A percentile compares a stretch with the other conserved stretches of the same genome.
phyloP scores from a whole-genome alignment of 768 basidiomycete genomes.

The Sporobolomyces pararoseus region DNA sequence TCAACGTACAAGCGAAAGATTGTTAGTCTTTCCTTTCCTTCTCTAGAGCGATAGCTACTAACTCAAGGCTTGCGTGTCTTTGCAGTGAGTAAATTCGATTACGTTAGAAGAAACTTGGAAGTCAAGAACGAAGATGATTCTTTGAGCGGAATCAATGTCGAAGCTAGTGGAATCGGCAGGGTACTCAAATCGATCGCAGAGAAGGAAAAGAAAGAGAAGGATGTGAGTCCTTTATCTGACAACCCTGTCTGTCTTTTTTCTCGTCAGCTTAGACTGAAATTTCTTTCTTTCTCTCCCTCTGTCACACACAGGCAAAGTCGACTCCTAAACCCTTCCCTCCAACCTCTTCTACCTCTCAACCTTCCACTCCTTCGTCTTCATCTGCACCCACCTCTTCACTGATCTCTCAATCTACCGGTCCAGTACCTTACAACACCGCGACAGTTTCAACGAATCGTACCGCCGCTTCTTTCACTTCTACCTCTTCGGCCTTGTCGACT shows the following conservation, averaged over 20 bases:
- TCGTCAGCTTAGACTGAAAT: too few species aligned
- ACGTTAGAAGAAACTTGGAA: slow-evolving; percentile 50
- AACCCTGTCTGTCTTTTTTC: too few species aligned
- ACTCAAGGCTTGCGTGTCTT: too few species aligned
- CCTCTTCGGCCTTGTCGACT: slow-evolving; percentile 74
- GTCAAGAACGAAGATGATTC: slow-evolving; percentile 29
- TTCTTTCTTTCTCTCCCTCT: too few species aligned
- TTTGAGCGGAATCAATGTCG: slow-evolving; percentile 52
- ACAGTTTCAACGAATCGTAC: slow-evolving; percentile 65
- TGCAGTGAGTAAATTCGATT: slow-evolving; percentile 52
- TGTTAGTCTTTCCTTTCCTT: too few species aligned
- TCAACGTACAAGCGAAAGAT: slow-evolving; percentile 30
- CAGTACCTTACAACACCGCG: slow-evolving; percentile 60
- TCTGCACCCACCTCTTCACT: slow-evolving; percentile 50
- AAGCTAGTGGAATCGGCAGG: slow-evolving; percentile 44
- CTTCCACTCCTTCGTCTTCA: slow-evolving; percentile 46
- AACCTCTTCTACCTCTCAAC: not conserved
- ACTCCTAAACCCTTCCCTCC: slow-evolving; percentile 26
- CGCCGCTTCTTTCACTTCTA: slow-evolving; percentile 90
- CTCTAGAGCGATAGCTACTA: too few species aligned
- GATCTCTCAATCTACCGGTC: slow-evolving; percentile 18
- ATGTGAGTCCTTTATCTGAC: slow-evolving; percentile 31
- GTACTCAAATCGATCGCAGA: slow-evolving; percentile 35
- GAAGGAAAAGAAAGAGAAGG: slow-evolving; percentile 16
- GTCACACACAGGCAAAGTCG: not conserved